Evolutionary conservation across 2,329 filamentous ascomycete species (phyloP).

Genomic region (Volutella citrinella): DNA sequence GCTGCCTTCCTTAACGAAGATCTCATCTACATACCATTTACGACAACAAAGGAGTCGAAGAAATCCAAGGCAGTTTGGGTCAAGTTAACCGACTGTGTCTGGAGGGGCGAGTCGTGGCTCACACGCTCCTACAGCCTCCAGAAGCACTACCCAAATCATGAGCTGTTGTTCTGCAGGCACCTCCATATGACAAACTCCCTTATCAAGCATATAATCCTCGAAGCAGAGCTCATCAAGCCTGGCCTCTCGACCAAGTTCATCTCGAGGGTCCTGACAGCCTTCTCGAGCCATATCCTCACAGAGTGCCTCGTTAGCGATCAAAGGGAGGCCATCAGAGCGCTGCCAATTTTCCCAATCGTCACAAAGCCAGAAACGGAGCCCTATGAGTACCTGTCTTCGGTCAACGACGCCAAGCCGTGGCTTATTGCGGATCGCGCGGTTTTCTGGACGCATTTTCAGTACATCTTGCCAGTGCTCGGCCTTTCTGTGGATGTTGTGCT

Average conservation of each 20-base stretch:
- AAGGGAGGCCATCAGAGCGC: neutral
- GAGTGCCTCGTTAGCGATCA: neutral
- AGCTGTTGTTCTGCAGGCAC: constrained; percentile 4
- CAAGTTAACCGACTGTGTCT: constrained; percentile 1
- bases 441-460: constrained; percentile 1
- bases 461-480: neutral
- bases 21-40: constrained; percentile 1
- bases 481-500: constrained; percentile 1
- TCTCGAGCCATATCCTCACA: neutral
- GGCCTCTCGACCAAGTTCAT: constrained; percentile 3
- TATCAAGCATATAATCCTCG: constrained; percentile 4
- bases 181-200: constrained; percentile 1
- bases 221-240: constrained; percentile 2
- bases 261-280: neutral
- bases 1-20: neutral
- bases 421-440: constrained; percentile 4
- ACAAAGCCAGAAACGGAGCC: neutral
- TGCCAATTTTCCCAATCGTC: constrained; percentile 3
- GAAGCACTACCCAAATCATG: constrained; percentile 3
- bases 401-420: neutral
- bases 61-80: neutral
- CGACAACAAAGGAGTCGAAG: neutral
- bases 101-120: constrained; percentile 7
- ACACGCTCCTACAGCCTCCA: constrained; percentile 1
- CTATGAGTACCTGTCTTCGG: constrained; percentile 4